Evolutionary conservation across 345 rosid genomes (phyloP).

Genomic region (Gossypium raimondii): DNA sequence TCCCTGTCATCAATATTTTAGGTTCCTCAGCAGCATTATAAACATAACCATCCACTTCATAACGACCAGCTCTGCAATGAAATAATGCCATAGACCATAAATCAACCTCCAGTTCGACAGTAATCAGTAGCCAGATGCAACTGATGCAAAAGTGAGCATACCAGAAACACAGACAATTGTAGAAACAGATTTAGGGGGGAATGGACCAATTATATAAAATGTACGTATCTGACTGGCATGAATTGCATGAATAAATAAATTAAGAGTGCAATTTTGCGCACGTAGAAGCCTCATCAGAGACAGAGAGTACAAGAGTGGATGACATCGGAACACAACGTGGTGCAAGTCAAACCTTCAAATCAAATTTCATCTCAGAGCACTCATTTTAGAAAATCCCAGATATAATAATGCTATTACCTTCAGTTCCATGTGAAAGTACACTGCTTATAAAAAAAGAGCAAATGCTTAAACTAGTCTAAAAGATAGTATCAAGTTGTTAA

Average conservation of each 20-base stretch:
- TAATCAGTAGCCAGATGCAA: background rate
- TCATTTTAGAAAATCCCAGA: background rate
- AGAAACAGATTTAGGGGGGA: background rate
- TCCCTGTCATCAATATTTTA: constrained; percentile 74
- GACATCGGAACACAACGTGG: background rate
- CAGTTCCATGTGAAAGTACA: background rate
- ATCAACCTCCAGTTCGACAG: background rate
- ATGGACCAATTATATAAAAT: background rate
- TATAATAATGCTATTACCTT: background rate
- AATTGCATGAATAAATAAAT: background rate
- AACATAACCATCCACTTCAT: constrained; percentile 84
- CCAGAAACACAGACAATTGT: background rate
- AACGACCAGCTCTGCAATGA: constrained; percentile 68
- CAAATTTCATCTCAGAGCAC: background rate
- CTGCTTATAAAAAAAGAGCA: background rate
- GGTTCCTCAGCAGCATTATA: constrained; percentile 79
- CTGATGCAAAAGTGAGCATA: constrained; percentile 4
- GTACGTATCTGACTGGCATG: background rate
- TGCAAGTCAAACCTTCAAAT: background rate
- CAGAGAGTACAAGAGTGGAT: background rate
- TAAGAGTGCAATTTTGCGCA: background rate
- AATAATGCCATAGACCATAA: background rate
- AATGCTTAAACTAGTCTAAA: background rate
- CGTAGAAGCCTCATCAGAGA: background rate
- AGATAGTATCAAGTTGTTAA: background rate